Conservation (phyloP, 2,329 filamentous ascomycete genomes). For the Aureobasidium uvarum region DNA sequence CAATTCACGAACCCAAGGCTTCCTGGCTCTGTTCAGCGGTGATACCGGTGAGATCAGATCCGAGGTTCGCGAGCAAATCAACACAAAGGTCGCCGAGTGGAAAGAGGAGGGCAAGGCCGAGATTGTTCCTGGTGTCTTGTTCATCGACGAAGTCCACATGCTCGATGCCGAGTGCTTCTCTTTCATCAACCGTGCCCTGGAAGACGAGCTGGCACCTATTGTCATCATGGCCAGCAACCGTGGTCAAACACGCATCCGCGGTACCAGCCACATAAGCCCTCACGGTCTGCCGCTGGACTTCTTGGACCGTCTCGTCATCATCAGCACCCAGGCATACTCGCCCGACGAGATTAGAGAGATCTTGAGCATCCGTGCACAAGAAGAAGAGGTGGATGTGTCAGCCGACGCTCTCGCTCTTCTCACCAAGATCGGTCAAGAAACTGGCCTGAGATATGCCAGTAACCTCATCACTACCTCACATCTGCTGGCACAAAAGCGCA, state of each 20-base stretch:
- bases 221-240: constrained; percentile 99
- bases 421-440: constrained; percentile 92
- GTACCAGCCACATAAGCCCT: constrained; percentile 83
- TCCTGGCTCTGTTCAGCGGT: constrained; percentile 93
- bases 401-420: constrained; percentile 87
- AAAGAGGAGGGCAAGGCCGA: constrained; percentile 99
- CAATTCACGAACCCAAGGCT: constrained; percentile 98
- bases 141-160: constrained; percentile 99
- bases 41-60: constrained; percentile 97
- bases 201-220: constrained; percentile 91
- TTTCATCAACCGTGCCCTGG: constrained; percentile 94
- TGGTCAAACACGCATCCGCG: constrained; percentile 84
- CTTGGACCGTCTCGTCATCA: constrained; percentile 91
- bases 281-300: constrained; percentile 95
- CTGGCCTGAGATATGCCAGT: constrained; percentile 91
- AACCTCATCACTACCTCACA: constrained; percentile 96
- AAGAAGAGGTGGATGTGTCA: constrained; percentile 91
- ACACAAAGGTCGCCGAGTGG: constrained; percentile 98
- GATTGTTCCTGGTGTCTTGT: constrained; percentile 94
- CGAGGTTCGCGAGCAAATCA: constrained; percentile 97
- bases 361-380: constrained; percentile 83
- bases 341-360: constrained; percentile 89
- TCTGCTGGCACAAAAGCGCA: constrained; percentile 80
- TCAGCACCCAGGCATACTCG: constrained; percentile 84
- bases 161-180: constrained; percentile 99